A percentile compares a stretch with the other conserved stretches of the same genome.
Conservation (phyloP, 2,329 filamentous ascomycete genomes). For the Epichloe gansuensis region DNA sequence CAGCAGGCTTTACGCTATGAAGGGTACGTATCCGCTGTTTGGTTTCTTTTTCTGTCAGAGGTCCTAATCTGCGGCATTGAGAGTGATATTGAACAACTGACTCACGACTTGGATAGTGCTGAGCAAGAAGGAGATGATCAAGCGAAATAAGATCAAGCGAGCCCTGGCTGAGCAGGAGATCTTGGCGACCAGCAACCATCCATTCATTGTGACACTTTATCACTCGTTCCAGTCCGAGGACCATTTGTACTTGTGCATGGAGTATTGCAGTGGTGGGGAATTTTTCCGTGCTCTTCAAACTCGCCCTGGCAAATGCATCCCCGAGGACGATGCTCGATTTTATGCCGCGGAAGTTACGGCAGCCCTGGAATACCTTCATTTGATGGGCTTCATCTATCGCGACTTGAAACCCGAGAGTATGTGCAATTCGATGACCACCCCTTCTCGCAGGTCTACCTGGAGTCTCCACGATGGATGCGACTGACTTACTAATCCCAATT, state of each 20-base stretch:
- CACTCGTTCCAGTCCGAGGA: constrained; percentile 99
- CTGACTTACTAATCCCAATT: neutral
- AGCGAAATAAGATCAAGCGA: constrained; percentile 99
- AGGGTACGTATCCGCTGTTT: constrained; percentile 49
- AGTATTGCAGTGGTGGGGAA: constrained; percentile 97
- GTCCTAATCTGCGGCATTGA: neutral
- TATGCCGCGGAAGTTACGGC: constrained; percentile 97
- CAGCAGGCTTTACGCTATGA: constrained; percentile 91
- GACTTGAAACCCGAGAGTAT: constrained; percentile 96
- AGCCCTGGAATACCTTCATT: constrained; percentile 86
- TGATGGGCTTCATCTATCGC: constrained; percentile 99
- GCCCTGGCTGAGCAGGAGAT: constrained; percentile 97
- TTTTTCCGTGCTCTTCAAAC: constrained; percentile 97
- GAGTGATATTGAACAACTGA: neutral
- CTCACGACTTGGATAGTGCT: constrained; percentile 48
- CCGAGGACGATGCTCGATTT: constrained; percentile 92
- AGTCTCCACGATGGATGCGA: too few relatives aligned
- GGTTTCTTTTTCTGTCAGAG: neutral
- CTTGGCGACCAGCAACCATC: constrained; percentile 93
- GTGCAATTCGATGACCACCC: constrained; percentile 17
- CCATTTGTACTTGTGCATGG: constrained; percentile 98
- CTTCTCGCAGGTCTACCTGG: neutral
- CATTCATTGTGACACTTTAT: constrained; percentile 96
- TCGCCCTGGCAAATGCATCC: constrained; percentile 90
- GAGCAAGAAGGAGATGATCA: constrained; percentile 99